Evolutionary conservation across 768 basidiomycete species (phyloP), one percentile per base, ranked within the genome.

Genomic region (Pulveroboletus sp.): DNA sequence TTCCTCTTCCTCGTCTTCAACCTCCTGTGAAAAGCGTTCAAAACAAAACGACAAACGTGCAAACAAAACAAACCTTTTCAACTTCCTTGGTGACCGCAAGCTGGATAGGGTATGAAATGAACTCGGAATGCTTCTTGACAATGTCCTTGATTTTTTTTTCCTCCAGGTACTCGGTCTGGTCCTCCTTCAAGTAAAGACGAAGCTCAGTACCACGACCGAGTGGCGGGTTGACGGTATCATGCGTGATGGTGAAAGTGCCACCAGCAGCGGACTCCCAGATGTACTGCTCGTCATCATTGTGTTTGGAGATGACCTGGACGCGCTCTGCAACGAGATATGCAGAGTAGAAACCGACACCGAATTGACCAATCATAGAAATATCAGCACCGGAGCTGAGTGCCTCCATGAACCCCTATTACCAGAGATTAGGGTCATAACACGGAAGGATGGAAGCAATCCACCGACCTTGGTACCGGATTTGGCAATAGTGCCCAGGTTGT

Each of bases 191-290:
- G 81, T 75, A 91, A 52, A 95, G 85, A 56, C 85, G 85, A 62
- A 95, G 81, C 72, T 95, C 90, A 41, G 89, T 86, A 73, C 97
- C 95, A 68, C 97, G 94, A 49, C 90, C 91, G 48, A 99, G 81
- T 56, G 90, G 80, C 20, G 87, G 84, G 76, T 94, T 94, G 68
- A 86, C 73, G 52, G 84, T 90, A 71, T 98, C 95, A 50, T 75
- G 86, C 41, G 94, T 97, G 76, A 99, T 97, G 65, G 97, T 98
- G 79, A 98, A 99, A 44, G 95, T 99, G 48, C 95, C 97, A 67
- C 95, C 97, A 27, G 95, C 95, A 55, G 97, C 88, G n/a, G 95
- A 99, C 80, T 99, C 95, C 97, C 95, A 99, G 73, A 99, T 94
- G 78, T 99, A 98, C 73, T 98, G 95, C 75, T 98, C 97, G 69